Evolutionary conservation across 306 rosid genomes (phyloP).

Genomic region (Prunus fruticosa): DNA sequence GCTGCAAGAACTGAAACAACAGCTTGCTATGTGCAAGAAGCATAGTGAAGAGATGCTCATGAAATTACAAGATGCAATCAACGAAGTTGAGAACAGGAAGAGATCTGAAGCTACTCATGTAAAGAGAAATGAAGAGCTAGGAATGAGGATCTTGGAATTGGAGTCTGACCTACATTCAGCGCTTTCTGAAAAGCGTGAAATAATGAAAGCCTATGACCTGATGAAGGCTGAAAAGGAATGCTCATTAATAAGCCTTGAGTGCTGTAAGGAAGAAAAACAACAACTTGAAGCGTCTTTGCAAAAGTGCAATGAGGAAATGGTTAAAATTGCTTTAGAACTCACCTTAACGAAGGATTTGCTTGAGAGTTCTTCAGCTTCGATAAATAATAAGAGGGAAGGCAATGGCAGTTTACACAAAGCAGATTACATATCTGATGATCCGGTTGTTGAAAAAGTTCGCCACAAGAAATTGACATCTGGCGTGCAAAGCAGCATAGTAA

Average conservation of each 20-base stretch:
- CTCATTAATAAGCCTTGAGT: constrained; percentile 82
- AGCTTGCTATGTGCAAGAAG: constrained; percentile 74
- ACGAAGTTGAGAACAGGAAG: constrained; percentile 73
- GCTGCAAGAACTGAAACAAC: constrained; percentile 87
- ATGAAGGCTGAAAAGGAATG: constrained; percentile 95
- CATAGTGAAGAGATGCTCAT: constrained; percentile 88
- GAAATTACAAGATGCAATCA: constrained; percentile 84
- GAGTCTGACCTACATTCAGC: constrained; percentile 76
- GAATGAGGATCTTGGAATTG: constrained; percentile 75
- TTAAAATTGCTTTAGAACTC: constrained; percentile 64
- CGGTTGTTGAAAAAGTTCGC: background rate
- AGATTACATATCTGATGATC: constrained; percentile 8
- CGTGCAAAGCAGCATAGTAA: constrained; percentile 11
- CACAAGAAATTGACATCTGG: constrained; percentile 12
- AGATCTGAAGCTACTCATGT: constrained; percentile 69
- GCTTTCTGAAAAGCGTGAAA: constrained; percentile 79
- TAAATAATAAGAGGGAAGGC: constrained; percentile 36
- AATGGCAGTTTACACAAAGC: constrained; percentile 24
- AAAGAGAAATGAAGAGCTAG: constrained; percentile 80
- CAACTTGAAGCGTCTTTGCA: constrained; percentile 74
- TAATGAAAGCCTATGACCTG: constrained; percentile 73
- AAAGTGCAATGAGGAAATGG: constrained; percentile 74
- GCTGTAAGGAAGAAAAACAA: constrained; percentile 94
- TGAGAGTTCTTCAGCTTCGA: constrained; percentile 40
- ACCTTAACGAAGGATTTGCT: constrained; percentile 47